Evolutionary conservation across 495 filamentous ascomycete species (phyloP).

Genomic region (Aspergillus bridgeri): DNA sequence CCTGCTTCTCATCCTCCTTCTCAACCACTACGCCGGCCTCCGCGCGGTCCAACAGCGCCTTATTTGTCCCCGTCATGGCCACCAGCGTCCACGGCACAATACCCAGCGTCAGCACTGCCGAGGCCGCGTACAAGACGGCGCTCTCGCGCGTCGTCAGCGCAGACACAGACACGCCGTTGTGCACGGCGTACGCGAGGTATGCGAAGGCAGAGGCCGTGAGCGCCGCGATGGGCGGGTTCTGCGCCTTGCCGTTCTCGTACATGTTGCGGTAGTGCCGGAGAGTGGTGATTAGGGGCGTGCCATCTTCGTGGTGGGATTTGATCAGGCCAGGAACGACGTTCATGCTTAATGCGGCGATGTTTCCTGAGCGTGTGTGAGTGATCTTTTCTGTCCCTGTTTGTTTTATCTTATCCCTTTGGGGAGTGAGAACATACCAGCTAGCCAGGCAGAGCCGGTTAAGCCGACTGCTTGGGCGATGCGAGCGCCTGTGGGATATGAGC

Average conservation of each 20-base stretch:
- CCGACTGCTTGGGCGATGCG: constrained; percentile 32
- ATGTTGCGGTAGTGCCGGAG: constrained; percentile 28
- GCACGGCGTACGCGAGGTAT: constrained; percentile 39
- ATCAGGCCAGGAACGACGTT: constrained; percentile 32
- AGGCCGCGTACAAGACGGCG: constrained; percentile 23
- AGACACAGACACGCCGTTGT: constrained; percentile 20
- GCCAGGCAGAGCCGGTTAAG: constrained; percentile 31
- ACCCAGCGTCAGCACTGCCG: constrained; percentile 31
- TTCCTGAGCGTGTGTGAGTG: constrained; percentile 30
- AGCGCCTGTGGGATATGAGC: constrained; percentile 17
- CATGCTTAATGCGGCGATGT: constrained; percentile 32
- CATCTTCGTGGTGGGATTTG: constrained; percentile 24
- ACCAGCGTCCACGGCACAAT: constrained; percentile 38
- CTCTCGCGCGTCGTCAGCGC: constrained; percentile 17
- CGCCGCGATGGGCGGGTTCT: constrained; percentile 33
- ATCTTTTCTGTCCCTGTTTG: too few species aligned
- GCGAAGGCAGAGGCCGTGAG: constrained; percentile 30
- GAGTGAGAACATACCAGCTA: constrained; percentile 20
- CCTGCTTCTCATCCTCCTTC: constrained; percentile 18
- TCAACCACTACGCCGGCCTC: constrained; percentile 14
- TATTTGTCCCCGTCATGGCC: constrained; percentile 24
- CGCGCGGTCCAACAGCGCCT: constrained; percentile 22
- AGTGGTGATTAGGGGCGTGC: constrained; percentile 22
- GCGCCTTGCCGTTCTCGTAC: constrained; percentile 31
- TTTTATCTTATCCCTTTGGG: too few species aligned